Base-by-base conservation (phyloP, 2,329 filamentous ascomycete species). In the Monosporascus sp. region DNA sequence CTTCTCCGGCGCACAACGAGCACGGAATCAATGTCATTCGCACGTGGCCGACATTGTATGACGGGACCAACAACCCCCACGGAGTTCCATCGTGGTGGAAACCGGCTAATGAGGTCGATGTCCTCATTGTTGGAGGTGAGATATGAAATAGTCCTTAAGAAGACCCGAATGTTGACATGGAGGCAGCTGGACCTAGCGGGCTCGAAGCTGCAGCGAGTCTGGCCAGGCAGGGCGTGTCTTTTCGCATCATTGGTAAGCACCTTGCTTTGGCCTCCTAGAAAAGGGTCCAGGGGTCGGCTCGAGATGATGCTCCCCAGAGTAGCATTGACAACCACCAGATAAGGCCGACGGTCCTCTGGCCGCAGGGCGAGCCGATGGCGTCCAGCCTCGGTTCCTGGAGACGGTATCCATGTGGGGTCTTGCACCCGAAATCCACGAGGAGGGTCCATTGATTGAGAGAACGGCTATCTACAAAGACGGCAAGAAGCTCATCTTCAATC, bases 51-150 rank as follows among this genome's bases (percentile, higher is more conserved):
- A 63, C 62, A 5, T 31, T 68, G 3, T 64, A 65, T 43, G 54
- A 67, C 50, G 65, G 66, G 2, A 63, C 65, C 2, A 61, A 67
- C n/a, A 60, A 40, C 26, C 66, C 65, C 14, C 60, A 67, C 44
- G 64, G 60, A 1, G 37, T 60, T 1, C 66, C 65, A 1, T 50
- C 57, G 0, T 67, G 61, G 66, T 67, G 65, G 64, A 60, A 58
- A 7, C 63, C 64, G 26, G 26, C 51, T 31, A 57, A 58, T 27
- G 58, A 69, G 35, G 67, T 70, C 11, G 68, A 70, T 56, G 67
- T 70, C 8, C 53, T 70, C 8, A 69, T 70, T 45, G 60, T 59
- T 48, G 68, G 68, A 57, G 68, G 68, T 69, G 60, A 41, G 58
- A 24, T 35, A 49, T 35, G 48, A 17, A 11, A 27, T 35, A 20